phyloP scores from a whole-genome alignment of 2,329 filamentous ascomycete genomes.

The Endothia cerciana region DNA sequence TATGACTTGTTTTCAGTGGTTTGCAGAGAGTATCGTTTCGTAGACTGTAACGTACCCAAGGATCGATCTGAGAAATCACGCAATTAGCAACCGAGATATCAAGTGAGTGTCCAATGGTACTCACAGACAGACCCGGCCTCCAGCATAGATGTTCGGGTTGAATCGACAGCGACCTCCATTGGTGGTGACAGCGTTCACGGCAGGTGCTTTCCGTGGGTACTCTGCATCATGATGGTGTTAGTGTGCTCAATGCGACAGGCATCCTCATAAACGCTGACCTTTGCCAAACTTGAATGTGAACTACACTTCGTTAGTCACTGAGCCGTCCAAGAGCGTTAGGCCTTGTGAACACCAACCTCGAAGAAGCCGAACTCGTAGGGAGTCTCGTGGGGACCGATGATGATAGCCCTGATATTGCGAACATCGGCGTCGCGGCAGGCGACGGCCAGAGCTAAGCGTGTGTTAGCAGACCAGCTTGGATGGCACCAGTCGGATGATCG shows the following conservation, averaged over 20 bases:
- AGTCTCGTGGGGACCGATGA: conserved; percentile 90
- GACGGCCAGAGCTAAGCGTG: conserved; percentile 74
- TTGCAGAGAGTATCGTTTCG: conserved; percentile 25
- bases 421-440: conserved; percentile 88
- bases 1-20: conserved; percentile 42
- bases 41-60: conserved; percentile 64
- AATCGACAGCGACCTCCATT: conserved; percentile 88
- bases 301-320: conserved; percentile 49
- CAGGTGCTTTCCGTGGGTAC: conserved; percentile 73
- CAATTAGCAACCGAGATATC: background rate
- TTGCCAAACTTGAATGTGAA: conserved; percentile 77
- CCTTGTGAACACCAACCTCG: conserved; percentile 62
- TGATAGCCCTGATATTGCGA: conserved; percentile 82
- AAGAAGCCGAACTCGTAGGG: conserved; percentile 98
- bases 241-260: background rate
- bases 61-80: conserved; percentile 67
- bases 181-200: conserved; percentile 75
- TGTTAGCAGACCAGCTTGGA: conserved; percentile 27
- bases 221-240: conserved; percentile 55
- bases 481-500: background rate
- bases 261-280: conserved; percentile 52
- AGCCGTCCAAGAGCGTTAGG: background rate
- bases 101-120: conserved; percentile 39
- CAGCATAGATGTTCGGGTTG: conserved; percentile 95
- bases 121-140: conserved; percentile 89